A percentile compares a stretch with the other conserved stretches of the same genome.
phyloP scores from a whole-genome alignment of 1,284 basidiomycete species.

The Ceratobasidium sp. region DNA sequence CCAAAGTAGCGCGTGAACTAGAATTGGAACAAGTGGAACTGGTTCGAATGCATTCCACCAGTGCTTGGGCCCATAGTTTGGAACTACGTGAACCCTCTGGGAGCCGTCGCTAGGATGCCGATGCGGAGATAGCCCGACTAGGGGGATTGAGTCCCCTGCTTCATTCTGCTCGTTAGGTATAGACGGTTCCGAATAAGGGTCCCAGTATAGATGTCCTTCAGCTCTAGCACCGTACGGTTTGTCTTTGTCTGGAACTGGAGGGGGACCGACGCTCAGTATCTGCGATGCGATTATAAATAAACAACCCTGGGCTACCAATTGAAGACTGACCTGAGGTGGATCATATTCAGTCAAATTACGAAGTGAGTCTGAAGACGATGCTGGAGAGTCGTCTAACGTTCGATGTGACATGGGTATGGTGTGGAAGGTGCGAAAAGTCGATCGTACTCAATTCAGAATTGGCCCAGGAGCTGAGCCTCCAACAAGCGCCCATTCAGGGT shows the following conservation, averaged over 20 bases:
- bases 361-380: background rate
- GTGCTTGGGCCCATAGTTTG: background rate
- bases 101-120: background rate
- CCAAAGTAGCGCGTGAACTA: slow-evolving; percentile 23
- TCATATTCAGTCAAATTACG: background rate
- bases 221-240: background rate
- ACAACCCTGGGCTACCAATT: background rate
- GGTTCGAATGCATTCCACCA: slow-evolving; percentile 22
- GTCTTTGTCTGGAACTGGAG: background rate
- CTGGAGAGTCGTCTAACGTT: background rate
- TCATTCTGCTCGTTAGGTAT: background rate
- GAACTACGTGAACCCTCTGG: background rate
- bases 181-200: slow-evolving; percentile 8
- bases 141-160: slow-evolving; percentile 9
- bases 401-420: background rate
- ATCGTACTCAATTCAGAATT: background rate
- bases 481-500: background rate
- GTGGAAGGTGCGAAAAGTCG: background rate
- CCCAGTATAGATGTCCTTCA: background rate
- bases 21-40: background rate
- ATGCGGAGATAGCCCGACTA: background rate
- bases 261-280: background rate
- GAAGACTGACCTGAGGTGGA: slow-evolving; percentile 13
- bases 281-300: background rate
- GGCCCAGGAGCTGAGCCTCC: too few species aligned